phyloP scores from a whole-genome alignment of 1,139 yeast genomes.

The Tardiomyces blankii region DNA sequence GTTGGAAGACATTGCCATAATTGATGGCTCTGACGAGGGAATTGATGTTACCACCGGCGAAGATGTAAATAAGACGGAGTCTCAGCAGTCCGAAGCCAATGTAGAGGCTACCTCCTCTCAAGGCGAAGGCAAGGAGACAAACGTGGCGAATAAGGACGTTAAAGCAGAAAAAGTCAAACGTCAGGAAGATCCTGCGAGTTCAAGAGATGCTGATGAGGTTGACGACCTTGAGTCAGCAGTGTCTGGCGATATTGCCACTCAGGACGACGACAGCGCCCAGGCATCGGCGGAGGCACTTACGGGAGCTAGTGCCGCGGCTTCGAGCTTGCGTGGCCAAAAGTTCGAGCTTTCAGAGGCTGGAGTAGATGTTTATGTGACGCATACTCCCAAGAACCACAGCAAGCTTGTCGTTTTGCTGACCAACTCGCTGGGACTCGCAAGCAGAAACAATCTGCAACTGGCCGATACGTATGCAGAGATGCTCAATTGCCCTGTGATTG shows the following conservation, averaged over 20 bases:
- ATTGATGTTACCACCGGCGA: neutral
- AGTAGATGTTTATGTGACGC: conserved; percentile 18
- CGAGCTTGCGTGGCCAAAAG: conserved; percentile 13
- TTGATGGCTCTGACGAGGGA: neutral
- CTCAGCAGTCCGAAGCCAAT: no score
- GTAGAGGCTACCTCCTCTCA: no score
- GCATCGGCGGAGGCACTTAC: neutral
- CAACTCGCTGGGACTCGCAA: conserved; percentile 23
- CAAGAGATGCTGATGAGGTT: neutral
- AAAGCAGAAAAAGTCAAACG: no score
- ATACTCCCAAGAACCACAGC: conserved; percentile 6
- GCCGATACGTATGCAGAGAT: conserved; percentile 21
- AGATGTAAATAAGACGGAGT: no score
- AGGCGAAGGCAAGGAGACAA: no score
- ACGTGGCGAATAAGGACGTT: no score
- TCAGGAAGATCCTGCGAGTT: no score
- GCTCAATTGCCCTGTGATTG: conserved; percentile 20
- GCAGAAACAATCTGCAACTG: conserved; percentile 19
- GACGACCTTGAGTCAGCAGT: neutral
- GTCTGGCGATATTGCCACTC: neutral
- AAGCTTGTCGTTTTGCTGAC: conserved; percentile 20
- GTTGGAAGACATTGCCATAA: no score
- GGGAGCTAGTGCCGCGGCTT: neutral
- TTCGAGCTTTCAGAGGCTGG: conserved; percentile 16
- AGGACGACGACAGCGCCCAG: neutral